Base-by-base conservation (phyloP, 192 early-diverging fungal species). In the Helicostylum pulchrum region DNA sequence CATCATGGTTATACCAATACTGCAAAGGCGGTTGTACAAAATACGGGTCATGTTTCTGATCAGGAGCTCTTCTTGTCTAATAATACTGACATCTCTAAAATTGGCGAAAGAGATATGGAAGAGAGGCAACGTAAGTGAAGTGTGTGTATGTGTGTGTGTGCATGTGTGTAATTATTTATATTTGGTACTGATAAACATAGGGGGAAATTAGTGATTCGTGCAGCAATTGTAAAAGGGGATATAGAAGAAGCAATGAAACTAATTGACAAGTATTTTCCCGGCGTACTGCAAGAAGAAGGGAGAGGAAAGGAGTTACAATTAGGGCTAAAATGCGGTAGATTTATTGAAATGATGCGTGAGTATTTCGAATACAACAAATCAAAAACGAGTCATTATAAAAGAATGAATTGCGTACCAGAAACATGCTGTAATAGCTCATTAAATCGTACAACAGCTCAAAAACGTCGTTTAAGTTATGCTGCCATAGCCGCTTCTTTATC, bases 1-100 rank as follows among this genome's bases (percentile, higher is more conserved):
- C 92, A 96, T 60, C 88, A 85, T 62, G 95, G 94, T 47, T 92
- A 87, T 65, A 81, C 78, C 20, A 84, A 86, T 36, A 92, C 91
- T 15, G 92, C 95, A 0, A 78, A 84, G 15, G 84, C 83, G 0
- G 84, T 98, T 55, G 52, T 30, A 20, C 14, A 34, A 14, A 66
- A 39, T 47, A 19, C 44, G 8, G 43, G 48, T 17, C 21, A 62
- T 62, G 44, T 20, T 31, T 47, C 52, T 20, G 56, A 4, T 20
- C 51, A 55, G 26, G n/a, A 34, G 9, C 2, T 31, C 11, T 12
- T 19, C 20, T 43, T 65, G n/a, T 19, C 23, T 9, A 34, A 54
- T 34, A 21, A 11, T 9, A 23, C 46, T 12, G 21, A 7, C 43
- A 53, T 64, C 30, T 50, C 60, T 14, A 31, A 49, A 31, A 21